Base-by-base conservation (phyloP, 169 alveolate genomes). In the Babesia bovis region DNA sequence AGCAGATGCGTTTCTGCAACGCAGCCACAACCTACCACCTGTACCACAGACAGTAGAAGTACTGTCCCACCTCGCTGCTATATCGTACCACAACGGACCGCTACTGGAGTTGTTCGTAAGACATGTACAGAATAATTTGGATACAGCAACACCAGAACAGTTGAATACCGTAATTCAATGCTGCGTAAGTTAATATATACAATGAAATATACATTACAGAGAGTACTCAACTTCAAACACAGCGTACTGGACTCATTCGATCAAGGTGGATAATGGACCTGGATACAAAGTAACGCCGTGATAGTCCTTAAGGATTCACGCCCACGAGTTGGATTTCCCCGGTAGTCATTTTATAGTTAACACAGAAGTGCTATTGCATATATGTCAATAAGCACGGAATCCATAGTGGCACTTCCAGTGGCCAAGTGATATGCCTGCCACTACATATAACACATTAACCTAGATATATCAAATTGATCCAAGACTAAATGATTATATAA, bases 41-140 rank as follows among this genome's bases (percentile, higher is more conserved):
- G 0, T 71, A 9, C 23, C 60, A 19, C n/a, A 4, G 33, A 35
- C 30, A 6, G 51, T 71, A 25, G 53, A 51, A 12, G 2, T 71
- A 1, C 38, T 71, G 77, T 19, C 30, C 36, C 30, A n/a, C 42
- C 35, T 71, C 41, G 38, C 65, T 32, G 9, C 10, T n/a, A 30
- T 71, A 9, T 71, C 82, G 1, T 71, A 71, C 44, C 82, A 55
- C 73, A 71, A 71, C 15, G 63, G 53, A 10, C 33, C 82, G 5
- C 35, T 71, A 10, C 35, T 71, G 51, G 82, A 71, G 72, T 23
- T 71, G 55, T 44, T 49, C 12, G 72, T 71, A 12, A 50, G 82
- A 1, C 82, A 71, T 35, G 72, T 60, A 4, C 51, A 71, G 44
- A 71, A 71, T 44, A 60, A 71, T 36, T 28, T 25, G 53, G 35